A percentile compares a stretch with the other conserved stretches of the same genome.
Evolutionary conservation across 2,329 filamentous ascomycete species (phyloP).

Genomic region (Gremmenia infestans): DNA sequence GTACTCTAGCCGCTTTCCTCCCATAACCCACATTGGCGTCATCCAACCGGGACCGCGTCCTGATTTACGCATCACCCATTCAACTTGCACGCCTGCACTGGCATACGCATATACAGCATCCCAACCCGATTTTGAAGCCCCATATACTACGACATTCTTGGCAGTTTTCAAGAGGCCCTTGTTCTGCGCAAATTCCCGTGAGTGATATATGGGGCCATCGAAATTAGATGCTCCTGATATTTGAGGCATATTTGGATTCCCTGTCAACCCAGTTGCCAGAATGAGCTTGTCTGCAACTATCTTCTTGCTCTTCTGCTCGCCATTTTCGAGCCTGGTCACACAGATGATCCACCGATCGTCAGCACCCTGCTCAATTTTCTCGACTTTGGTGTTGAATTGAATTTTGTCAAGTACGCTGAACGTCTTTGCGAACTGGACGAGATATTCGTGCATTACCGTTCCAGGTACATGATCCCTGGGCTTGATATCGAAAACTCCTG

Average conservation of each 20-base stretch:
- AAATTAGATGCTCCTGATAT: slow-evolving; percentile 44
- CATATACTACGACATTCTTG: slow-evolving; percentile 48
- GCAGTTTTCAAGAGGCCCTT: slow-evolving; percentile 36
- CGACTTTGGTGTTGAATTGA: slow-evolving; percentile 47
- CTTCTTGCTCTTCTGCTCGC: slow-evolving; percentile 26
- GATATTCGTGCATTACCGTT: slow-evolving; percentile 48
- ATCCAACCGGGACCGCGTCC: slow-evolving; percentile 58
- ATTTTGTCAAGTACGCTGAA: slow-evolving; percentile 46
- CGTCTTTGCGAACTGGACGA: slow-evolving; percentile 50
- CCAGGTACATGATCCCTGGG: slow-evolving; percentile 55
- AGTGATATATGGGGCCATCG: slow-evolving; percentile 44
- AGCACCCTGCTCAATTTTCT: slow-evolving; percentile 37
- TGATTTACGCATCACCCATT: background rate
- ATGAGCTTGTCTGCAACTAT: slow-evolving; percentile 43
- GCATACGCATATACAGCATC: slow-evolving; percentile 59
- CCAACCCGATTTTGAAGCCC: slow-evolving; percentile 59
- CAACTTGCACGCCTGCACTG: slow-evolving; percentile 35
- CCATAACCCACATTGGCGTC: slow-evolving; percentile 57
- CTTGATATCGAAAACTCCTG: slow-evolving; percentile 44
- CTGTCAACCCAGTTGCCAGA: slow-evolving; percentile 51
- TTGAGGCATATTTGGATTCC: slow-evolving; percentile 42
- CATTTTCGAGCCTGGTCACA: slow-evolving; percentile 36
- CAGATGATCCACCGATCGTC: slow-evolving; percentile 39
- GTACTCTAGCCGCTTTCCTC: slow-evolving; percentile 65
- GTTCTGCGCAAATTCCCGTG: slow-evolving; percentile 41